Base-by-base conservation (phyloP, 345 rosid species). In the Citrus mangshanensis region DNA sequence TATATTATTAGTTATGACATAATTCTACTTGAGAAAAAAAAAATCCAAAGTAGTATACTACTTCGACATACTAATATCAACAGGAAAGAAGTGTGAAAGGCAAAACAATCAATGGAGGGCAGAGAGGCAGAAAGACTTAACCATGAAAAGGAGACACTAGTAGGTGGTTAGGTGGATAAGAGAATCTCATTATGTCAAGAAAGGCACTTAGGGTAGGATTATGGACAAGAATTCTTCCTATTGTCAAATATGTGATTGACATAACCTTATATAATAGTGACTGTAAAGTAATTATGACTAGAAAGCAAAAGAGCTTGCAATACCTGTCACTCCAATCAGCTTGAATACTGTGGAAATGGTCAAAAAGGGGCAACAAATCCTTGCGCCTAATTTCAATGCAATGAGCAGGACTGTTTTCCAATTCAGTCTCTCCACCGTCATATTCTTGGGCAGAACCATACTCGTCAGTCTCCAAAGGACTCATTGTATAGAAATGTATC, bases 341-440 rank as follows among this genome's bases (percentile, higher is more conserved):
- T 75, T 82, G 81, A 79, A 86, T 80, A 81, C 88, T 82, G 68
- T 88, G 93, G 78, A 92, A 94, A 84, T 89, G 85, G 72, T 94
- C 92, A 76, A 89, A 93, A 84, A 92, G 89, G 30, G 99, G 98
- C 73, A 96, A 83, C 19, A 91, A 81, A 85, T 94, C 98, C 86
- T 89, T 96, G 32, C 86, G 86, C 82, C 90, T 86, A 42, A 93
- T 90, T 83, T 96, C 98, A 82, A 94, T 83, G 84, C 93, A 97
- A 63, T 85, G 85, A 76, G 82, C 82, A 70, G 86, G 87, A 70
- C 91, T 80, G 63, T 88, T 87, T 86, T 94, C 99, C 25, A 96
- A 80, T 87, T 91, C 97, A 25, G 84, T 80, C 87, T 94, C 98
- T 76, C 95, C 98, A 49, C 83, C 85, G 75, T 62, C 21, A 61